Evolutionary conservation across 2,329 filamentous ascomycete species (phyloP), one percentile per base, ranked within the genome.

Genomic region (Trichoderma koningiopsis): DNA sequence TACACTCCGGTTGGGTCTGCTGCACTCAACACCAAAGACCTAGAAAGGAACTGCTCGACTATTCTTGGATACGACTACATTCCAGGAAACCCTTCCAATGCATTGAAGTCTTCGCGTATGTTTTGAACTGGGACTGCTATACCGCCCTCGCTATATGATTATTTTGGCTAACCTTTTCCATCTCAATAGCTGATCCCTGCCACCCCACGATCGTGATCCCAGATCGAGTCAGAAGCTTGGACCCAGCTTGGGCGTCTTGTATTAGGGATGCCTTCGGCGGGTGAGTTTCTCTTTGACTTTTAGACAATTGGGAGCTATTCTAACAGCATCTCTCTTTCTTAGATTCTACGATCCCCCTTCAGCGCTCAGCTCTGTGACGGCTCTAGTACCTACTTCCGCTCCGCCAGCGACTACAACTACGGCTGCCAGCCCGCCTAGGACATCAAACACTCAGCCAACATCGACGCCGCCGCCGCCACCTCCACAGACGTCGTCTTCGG

Each of bases 191-290:
- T 27, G 70, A 71, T 37, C 67, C 70, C 49, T 71, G 70, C 60
- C 67, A 71, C 22, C 70, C 70, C 6, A 71, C 70, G 4, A 71
- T 71, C 40, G 67, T 71, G 13, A 52, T 71, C 52, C 70, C 70
- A 10, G 67, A 69, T 52, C 16, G 27, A 16, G 29, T 71, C 6
- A 58, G 60, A 10, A 69, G 67, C 19, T 37, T 71, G 11, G 60
- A 71, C 22, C 70, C 70, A 22, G 70, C 40, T 11, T 71, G 70
- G 70, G 43, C 43, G 24, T 66, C 67, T 14, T 71, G 70, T 29
- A 65, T 69, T 16, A 22, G 33, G 0, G 66, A 71, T 57, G 67
- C 33, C 11, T 69, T 71, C n/a, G 60, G 49, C 49, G 70, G 66
- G 63, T 67, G 24, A 35, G 63, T 59, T 14, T n/a, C 4, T n/a